phyloP scores from a whole-genome alignment of 2,329 filamentous ascomycete species.

The Chalaropsis thielavioides region DNA sequence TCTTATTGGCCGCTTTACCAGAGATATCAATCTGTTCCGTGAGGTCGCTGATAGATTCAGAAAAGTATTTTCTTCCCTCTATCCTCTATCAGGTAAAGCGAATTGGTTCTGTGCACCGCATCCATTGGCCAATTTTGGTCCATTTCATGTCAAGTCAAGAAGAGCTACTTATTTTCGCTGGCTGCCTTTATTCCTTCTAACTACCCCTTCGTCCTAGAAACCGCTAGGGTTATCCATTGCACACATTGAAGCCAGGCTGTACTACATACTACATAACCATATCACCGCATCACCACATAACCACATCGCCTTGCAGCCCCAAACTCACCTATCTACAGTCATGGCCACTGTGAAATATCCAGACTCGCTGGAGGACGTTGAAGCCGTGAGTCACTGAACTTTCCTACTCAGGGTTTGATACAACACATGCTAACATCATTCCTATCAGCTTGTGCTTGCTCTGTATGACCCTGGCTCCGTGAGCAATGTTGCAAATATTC shows the following conservation, averaged over 20 bases:
- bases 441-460: conserved; percentile 32
- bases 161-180: background rate
- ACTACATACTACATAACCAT: no score
- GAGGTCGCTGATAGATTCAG: no score
- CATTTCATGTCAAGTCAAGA: background rate
- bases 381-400: conserved; percentile 12
- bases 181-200: background rate
- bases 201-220: background rate
- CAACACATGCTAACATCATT: background rate
- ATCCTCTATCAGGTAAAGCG: no score
- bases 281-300: no score
- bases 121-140: background rate
- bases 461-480: conserved; percentile 40
- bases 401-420: background rate
- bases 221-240: background rate
- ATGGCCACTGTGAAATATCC: conserved; percentile 14
- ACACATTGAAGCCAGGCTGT: background rate
- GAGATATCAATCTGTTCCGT: background rate
- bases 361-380: conserved; percentile 16
- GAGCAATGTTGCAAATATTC: conserved; percentile 36
- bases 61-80: background rate
- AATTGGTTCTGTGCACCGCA: no score
- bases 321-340: background rate
- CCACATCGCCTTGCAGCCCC: background rate
- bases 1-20: background rate